These are phyloP conservation scores for Clavariopsis aquatica DNA, from an alignment of 495 filamentous ascomycete genomes.

Conservation along the genomic window DNA sequence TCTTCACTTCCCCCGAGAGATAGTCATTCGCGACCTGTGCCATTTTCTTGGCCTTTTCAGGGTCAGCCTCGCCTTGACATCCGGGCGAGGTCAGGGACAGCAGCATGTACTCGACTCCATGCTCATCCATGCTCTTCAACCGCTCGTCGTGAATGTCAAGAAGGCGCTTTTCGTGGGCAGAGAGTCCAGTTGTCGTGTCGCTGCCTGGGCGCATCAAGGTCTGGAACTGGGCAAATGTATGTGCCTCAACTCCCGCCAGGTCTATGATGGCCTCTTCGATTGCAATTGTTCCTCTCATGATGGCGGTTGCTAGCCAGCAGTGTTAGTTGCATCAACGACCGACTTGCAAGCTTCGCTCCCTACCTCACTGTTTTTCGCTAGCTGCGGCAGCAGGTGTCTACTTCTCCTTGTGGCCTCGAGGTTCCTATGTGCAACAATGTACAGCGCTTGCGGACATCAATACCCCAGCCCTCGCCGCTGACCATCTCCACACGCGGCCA, in stretches of 20 bases:
- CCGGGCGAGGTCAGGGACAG: constrained; percentile 34
- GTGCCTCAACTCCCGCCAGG: constrained; percentile 25
- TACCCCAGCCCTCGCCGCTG: not conserved
- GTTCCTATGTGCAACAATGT: not conserved
- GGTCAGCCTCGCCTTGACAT: constrained; percentile 30
- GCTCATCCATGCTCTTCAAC: constrained; percentile 33
- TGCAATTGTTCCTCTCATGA: constrained; percentile 33
- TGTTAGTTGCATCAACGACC: not conserved
- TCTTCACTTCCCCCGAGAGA: constrained; percentile 27
- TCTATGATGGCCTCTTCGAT: constrained; percentile 35
- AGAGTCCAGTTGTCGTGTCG: constrained; percentile 23
- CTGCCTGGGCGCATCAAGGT: constrained; percentile 24
- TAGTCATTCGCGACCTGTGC: constrained; percentile 37
- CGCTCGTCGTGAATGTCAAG: constrained; percentile 35
- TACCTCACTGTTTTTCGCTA: not conserved
- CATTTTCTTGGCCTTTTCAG: constrained; percentile 30
- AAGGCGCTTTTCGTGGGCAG: constrained; percentile 30
- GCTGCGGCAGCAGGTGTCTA: not conserved
- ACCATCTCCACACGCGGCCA: not conserved
- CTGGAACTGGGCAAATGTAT: constrained; percentile 33
- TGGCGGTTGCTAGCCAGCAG: not conserved
- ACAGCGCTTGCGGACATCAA: not conserved
- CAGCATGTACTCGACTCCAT: constrained; percentile 36
- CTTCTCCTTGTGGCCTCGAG: not conserved
- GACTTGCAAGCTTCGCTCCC: not conserved